Base-by-base conservation (phyloP, 2,329 filamentous ascomycete genomes). In the Scedosporium boydii region DNA sequence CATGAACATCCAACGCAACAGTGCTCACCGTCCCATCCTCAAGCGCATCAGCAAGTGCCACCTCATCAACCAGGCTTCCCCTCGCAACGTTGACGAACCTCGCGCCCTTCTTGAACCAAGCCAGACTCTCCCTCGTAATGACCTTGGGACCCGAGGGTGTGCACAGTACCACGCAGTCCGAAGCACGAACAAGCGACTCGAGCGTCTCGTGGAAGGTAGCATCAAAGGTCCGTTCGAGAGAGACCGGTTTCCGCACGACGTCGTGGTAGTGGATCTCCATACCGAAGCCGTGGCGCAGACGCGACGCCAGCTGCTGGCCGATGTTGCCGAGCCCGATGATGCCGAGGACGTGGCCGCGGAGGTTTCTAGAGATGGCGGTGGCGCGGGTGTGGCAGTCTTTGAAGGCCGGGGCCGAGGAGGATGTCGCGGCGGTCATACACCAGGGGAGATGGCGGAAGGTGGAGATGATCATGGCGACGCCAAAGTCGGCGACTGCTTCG, bases 401-500 rank as follows among this genome's bases (percentile, higher is more conserved):
- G 70, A 89, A 90, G 27, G 67, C 41, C 0, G 66, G 62, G 2
- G 72, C 63, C 12, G 75, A 67, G 0, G 70, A 65, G 0, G 77
- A 69, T 3, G 79, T 71, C 0, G 86, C 86, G 1, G 85, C 83
- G 1, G 77, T 69, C 59, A 83, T 80, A 65, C 82, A 87, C 83
- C 87, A 90, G 1, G 83, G 79, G 12, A 91, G 80, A 56, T 84
- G 80, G 60, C 88, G 85, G 76, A 90, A 91, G 14, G 83, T 85
- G 7, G 83, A 82, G 59, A 92, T 82, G 67, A 91, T 83, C 67
- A 88, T 81, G 68, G 85, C 86, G 48, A 90, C 78, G 18, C 87
- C 84, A 65, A 89, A 84, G 71, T 91, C 89, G 59, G 88, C 87
- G 1, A 91, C 88, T 4, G 87, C 84, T 68, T 91, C 88, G 6